These are phyloP conservation scores for Glycyrrhiza uralensis DNA, from an alignment of 306 rosid genomes.

Conservation along the genomic window DNA sequence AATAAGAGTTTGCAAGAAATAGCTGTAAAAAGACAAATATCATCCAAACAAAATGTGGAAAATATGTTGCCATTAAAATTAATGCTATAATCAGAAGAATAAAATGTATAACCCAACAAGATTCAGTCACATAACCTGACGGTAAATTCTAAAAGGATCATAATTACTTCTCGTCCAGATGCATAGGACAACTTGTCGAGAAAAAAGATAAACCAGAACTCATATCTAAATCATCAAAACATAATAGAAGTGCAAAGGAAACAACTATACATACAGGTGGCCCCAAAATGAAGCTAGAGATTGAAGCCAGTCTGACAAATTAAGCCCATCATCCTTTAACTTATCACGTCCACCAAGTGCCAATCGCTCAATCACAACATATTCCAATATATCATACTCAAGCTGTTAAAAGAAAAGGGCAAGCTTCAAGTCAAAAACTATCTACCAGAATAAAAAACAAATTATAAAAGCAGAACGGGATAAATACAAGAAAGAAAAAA, in stretches of 20 bases:
- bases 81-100: constrained; percentile 1
- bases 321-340: constrained; percentile 95
- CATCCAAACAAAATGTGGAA: constrained; percentile 13
- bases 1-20: constrained; percentile 7
- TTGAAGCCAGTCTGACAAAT: constrained; percentile 98
- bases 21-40: neutral
- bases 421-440: neutral
- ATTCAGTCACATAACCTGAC: neutral
- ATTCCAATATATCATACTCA: constrained; percentile 96
- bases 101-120: neutral
- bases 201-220: constrained; percentile 8
- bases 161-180: constrained; percentile 9
- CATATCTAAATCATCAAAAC: constrained; percentile 1
- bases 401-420: constrained; percentile 53
- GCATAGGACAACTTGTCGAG: constrained; percentile 7
- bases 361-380: constrained; percentile 95
- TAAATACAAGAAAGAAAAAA: neutral
- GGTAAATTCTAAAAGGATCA: constrained; percentile 13
- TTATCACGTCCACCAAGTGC: constrained; percentile 95
- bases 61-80: neutral
- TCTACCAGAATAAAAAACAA: neutral
- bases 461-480: neutral
- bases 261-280: constrained; percentile 74
- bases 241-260: constrained; percentile 8
- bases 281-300: constrained; percentile 99